phyloP scores from a whole-genome alignment of 179 eudicot genomes.

The Amaranthus tricolor region DNA sequence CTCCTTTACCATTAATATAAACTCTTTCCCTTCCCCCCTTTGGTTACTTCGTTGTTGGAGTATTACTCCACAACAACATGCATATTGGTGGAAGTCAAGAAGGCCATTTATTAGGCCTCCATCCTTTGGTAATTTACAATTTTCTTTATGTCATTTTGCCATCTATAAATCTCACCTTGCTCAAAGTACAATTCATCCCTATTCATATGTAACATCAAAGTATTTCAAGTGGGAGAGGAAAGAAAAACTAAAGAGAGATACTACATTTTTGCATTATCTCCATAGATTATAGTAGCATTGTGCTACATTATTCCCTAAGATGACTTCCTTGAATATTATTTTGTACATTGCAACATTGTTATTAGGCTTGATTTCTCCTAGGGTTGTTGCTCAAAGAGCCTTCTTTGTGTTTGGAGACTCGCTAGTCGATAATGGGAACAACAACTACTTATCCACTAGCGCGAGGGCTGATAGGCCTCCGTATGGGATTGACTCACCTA shows the following conservation, averaged over 20 bases:
- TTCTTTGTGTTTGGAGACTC: slow-evolving; percentile 54
- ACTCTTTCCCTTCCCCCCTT: background rate
- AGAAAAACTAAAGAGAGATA: background rate
- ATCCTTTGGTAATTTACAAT: slow-evolving; percentile 15
- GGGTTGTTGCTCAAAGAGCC: slow-evolving; percentile 38
- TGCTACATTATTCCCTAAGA: slow-evolving; percentile 1
- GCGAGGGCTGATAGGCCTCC: slow-evolving; percentile 49
- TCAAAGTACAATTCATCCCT: background rate
- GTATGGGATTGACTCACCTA: slow-evolving; percentile 47
- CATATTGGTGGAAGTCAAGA: slow-evolving; percentile 27
- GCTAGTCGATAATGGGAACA: slow-evolving; percentile 50
- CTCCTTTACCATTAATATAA: slow-evolving; percentile 20
- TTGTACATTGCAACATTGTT: slow-evolving; percentile 11
- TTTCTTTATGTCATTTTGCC: background rate
- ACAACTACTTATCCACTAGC: slow-evolving; percentile 40
- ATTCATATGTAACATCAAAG: background rate
- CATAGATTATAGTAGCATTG: background rate
- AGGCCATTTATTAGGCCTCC: slow-evolving; percentile 36
- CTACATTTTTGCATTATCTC: background rate
- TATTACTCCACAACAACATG: slow-evolving; percentile 13
- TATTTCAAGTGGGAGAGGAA: background rate
- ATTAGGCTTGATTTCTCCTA: slow-evolving; percentile 14
- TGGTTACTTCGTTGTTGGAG: slow-evolving; percentile 18
- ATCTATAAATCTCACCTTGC: slow-evolving; percentile 20
- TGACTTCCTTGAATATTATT: slow-evolving; percentile 7